A percentile compares a stretch with the other conserved stretches of the same genome.
phyloP scores from a whole-genome alignment of 1,284 basidiomycete genomes.

The Melampsora abietis-canadensis region DNA sequence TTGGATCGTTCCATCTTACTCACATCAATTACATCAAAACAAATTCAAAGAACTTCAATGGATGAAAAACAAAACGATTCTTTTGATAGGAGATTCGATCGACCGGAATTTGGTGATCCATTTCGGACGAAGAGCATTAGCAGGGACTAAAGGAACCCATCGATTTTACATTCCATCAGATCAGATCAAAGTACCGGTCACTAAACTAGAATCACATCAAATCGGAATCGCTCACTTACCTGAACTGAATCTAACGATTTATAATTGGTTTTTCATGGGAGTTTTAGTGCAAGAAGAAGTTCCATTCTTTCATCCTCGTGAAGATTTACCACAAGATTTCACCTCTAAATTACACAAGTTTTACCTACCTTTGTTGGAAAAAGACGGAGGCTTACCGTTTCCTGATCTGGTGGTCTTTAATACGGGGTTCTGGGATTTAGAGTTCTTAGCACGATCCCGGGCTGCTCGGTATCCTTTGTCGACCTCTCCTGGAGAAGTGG shows the following conservation, averaged over 20 bases:
- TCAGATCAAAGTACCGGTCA: constrained; percentile 7
- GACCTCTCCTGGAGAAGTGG: neutral
- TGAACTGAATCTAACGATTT: constrained; percentile 25
- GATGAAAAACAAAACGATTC: constrained; percentile 23
- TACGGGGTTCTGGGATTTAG: constrained; percentile 39
- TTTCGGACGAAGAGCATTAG: constrained; percentile 13
- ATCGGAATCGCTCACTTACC: constrained; percentile 16
- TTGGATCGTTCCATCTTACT: constrained; percentile 27
- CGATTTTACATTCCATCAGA: constrained; percentile 12
- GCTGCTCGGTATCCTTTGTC: neutral
- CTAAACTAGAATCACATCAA: constrained; percentile 26
- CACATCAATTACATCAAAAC: constrained; percentile 17
- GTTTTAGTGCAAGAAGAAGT: constrained; percentile 13
- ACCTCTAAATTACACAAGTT: constrained; percentile 10
- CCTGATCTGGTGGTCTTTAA: constrained; percentile 39
- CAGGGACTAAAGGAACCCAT: constrained; percentile 8
- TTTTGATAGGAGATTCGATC: constrained; percentile 40
- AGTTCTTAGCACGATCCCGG: constrained; percentile 25
- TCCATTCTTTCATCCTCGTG: constrained; percentile 35
- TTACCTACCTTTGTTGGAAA: constrained; percentile 5
- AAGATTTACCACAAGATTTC: constrained; percentile 32
- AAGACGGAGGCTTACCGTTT: constrained; percentile 16
- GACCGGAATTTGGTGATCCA: constrained; percentile 32
- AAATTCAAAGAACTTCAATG: constrained; percentile 19
- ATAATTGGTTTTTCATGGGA: constrained; percentile 42